These are phyloP conservation scores for Chaetomium olivaceum DNA, from an alignment of 2,329 filamentous ascomycete genomes.

Conservation along the genomic window DNA sequence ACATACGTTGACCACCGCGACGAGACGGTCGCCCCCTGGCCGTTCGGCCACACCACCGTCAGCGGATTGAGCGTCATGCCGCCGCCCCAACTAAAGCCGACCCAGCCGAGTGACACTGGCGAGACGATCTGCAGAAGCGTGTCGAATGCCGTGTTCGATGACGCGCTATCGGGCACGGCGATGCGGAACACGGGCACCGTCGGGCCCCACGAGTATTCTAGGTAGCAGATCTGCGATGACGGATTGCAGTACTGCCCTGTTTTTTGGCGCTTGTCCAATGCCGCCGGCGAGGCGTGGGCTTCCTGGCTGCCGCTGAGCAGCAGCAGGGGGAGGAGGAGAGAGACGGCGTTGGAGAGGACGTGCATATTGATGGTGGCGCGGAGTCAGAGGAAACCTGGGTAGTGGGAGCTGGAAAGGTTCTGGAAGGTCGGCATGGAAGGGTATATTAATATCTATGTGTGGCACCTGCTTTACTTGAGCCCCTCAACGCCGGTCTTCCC, in stretches of 20 bases:
- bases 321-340: slow-evolving; percentile 2
- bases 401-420: neutral
- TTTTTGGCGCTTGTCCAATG: slow-evolving; percentile 13
- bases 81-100: slow-evolving; percentile 43
- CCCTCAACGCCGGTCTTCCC: slow-evolving; percentile 1
- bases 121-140: slow-evolving; percentile 42
- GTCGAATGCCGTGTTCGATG: slow-evolving; percentile 35
- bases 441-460: neutral
- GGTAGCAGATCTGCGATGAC: slow-evolving; percentile 27
- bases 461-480: neutral
- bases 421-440: slow-evolving; percentile 1
- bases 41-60: slow-evolving; percentile 42
- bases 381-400: neutral
- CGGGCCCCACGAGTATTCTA: slow-evolving; percentile 26
- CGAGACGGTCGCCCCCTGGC: slow-evolving; percentile 39
- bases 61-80: slow-evolving; percentile 44
- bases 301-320: neutral
- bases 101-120: slow-evolving; percentile 40
- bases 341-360: neutral
- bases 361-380: neutral
- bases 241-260: slow-evolving; percentile 25
- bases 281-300: neutral
- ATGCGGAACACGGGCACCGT: slow-evolving; percentile 32
- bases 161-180: slow-evolving; percentile 36
- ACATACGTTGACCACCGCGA: slow-evolving; percentile 42